Conservation (phyloP, 257 asterid genomes). For the Rehmannia glutinosa region DNA sequence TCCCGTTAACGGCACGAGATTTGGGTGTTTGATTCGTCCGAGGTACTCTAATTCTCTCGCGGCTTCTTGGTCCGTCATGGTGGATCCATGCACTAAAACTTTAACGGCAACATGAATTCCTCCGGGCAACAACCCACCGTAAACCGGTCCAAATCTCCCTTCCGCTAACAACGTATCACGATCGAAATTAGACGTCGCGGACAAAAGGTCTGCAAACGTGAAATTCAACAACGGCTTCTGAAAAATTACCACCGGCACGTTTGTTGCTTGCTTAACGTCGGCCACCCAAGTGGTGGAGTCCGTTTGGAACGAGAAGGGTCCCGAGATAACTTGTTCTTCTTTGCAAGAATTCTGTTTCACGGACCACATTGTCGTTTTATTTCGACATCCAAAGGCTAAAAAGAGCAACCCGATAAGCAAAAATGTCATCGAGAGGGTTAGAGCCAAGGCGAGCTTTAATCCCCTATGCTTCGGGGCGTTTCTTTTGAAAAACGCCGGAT, state of each 20-base stretch:
- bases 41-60: constrained; percentile 71
- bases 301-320: constrained; percentile 70
- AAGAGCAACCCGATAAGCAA: constrained; percentile 69
- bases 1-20: constrained; percentile 75
- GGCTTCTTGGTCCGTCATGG: constrained; percentile 72
- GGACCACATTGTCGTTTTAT: constrained; percentile 46
- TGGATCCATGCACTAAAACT: constrained; percentile 71
- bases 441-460: constrained; percentile 57
- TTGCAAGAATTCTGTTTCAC: constrained; percentile 42
- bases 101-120: constrained; percentile 75
- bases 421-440: constrained; percentile 60
- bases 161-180: constrained; percentile 62
- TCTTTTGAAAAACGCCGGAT: constrained; percentile 51
- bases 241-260: constrained; percentile 66
- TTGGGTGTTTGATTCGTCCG: constrained; percentile 75
- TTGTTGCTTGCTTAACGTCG: constrained; percentile 74
- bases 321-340: constrained; percentile 68
- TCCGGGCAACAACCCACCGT: constrained; percentile 62
- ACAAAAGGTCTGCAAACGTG: constrained; percentile 69
- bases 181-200: constrained; percentile 72
- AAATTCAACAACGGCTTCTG: constrained; percentile 79
- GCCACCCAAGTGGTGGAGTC: constrained; percentile 86
- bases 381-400: constrained; percentile 76
- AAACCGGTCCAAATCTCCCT: constrained; percentile 77
- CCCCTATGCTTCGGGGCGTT: constrained; percentile 49